phyloP scores from a whole-genome alignment of 768 basidiomycete species.

The Thelephora aurantiotincta region DNA sequence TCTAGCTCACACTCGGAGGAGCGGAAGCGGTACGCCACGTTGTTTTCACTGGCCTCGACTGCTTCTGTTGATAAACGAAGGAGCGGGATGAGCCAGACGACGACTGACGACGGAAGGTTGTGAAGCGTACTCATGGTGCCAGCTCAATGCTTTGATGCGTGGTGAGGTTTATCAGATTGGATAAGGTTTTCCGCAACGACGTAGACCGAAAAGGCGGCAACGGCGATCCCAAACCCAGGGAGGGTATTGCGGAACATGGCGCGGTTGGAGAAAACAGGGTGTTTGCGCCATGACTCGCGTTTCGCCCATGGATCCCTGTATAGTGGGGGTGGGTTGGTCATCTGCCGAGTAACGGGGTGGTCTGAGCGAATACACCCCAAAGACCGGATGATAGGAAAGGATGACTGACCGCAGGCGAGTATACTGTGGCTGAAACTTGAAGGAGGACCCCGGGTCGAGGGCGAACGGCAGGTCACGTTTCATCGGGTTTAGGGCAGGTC shows the following conservation, averaged over 20 bases:
- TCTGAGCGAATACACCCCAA: background rate
- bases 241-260: constrained; percentile 85
- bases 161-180: too few relatives aligned
- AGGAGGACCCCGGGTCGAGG: background rate
- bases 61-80: too few relatives aligned
- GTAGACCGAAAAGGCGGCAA: constrained; percentile 85
- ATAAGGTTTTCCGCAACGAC: constrained; percentile 68
- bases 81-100: too few relatives aligned
- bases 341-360: constrained; percentile 16
- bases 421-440: background rate
- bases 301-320: constrained; percentile 94
- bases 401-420: constrained; percentile 1
- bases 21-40: too few relatives aligned
- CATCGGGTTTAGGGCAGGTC: constrained; percentile 43
- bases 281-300: constrained; percentile 84
- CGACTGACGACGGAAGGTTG: too few relatives aligned
- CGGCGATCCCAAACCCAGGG: constrained; percentile 89
- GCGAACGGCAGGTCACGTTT: constrained; percentile 6
- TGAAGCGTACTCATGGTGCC: too few relatives aligned
- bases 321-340: constrained; percentile 47
- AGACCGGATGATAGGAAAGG: background rate
- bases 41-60: too few relatives aligned
- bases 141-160: too few relatives aligned
- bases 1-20: too few relatives aligned
- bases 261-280: constrained; percentile 75